phyloP scores from a whole-genome alignment of 352 stramenopile genomes.

The Globisporangium yorkense region DNA sequence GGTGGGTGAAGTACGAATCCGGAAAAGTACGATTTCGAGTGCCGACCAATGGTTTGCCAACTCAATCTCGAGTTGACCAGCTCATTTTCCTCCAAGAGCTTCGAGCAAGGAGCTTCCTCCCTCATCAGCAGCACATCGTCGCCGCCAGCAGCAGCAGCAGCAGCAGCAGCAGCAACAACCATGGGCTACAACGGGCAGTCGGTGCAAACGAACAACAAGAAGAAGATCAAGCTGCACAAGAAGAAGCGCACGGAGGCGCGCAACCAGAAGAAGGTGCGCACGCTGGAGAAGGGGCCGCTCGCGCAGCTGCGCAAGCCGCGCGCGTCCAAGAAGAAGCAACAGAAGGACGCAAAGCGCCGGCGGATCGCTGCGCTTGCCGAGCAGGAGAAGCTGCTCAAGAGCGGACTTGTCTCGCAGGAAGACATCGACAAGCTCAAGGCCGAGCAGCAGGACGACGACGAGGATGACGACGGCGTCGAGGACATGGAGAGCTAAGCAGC shows the following conservation, averaged over 20 bases:
- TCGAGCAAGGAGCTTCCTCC: background rate
- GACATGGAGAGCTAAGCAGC: slow-evolving; percentile 46
- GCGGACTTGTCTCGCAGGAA: slow-evolving; percentile 71
- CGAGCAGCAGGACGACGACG: slow-evolving; percentile 34
- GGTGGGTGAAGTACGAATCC: background rate
- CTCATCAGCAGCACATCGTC: background rate
- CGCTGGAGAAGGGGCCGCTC: slow-evolving; percentile 45
- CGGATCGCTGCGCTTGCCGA: slow-evolving; percentile 64
- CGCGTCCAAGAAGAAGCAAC: slow-evolving; percentile 83
- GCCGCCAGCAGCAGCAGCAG: slow-evolving; percentile 3
- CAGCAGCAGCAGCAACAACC: slow-evolving; percentile 5
- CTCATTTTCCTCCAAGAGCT: background rate
- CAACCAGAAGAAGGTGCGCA: slow-evolving; percentile 81
- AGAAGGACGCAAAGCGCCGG: slow-evolving; percentile 79
- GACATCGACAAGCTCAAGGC: slow-evolving; percentile 79
- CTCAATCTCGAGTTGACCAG: too few species aligned
- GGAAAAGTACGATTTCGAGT: background rate
- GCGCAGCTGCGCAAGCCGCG: slow-evolving; percentile 56
- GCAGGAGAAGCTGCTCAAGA: slow-evolving; percentile 74
- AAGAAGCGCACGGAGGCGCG: slow-evolving; percentile 74
- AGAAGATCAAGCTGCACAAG: slow-evolving; percentile 81
- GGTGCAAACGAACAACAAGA: slow-evolving; percentile 80
- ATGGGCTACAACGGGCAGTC: slow-evolving; percentile 57
- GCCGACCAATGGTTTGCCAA: background rate
- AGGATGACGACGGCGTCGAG: slow-evolving; percentile 23